Evolutionary conservation across 2,329 filamentous ascomycete species (phyloP).

Genomic region (Chaetomium globosum): DNA sequence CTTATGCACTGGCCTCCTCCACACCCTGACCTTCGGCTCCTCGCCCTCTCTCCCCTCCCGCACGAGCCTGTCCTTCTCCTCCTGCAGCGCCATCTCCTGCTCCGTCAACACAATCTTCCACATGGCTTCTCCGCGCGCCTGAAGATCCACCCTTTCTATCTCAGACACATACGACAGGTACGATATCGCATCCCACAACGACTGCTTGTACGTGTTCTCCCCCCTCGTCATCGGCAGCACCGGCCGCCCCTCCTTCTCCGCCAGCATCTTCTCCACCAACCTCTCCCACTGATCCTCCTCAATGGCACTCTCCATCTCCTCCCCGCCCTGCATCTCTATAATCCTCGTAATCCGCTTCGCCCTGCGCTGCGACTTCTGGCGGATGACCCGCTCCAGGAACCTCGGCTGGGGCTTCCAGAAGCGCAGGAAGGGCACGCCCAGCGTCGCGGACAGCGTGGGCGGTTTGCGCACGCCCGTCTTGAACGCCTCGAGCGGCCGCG

Average conservation of each 20-base stretch:
- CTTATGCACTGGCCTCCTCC: not conserved
- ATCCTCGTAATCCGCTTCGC: slow-evolving; percentile 46
- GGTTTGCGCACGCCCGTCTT: slow-evolving; percentile 56
- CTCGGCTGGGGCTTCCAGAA: slow-evolving; percentile 66
- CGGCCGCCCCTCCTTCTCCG: slow-evolving; percentile 37
- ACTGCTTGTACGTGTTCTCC: slow-evolving; percentile 39
- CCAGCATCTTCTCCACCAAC: slow-evolving; percentile 43
- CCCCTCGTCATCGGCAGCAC: slow-evolving; percentile 19
- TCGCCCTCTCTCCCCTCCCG: slow-evolving; percentile 34
- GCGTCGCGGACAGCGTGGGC: slow-evolving; percentile 58
- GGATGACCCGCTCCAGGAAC: slow-evolving; percentile 60
- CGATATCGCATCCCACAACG: slow-evolving; percentile 25
- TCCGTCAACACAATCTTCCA: slow-evolving; percentile 48
- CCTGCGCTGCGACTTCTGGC: slow-evolving; percentile 53
- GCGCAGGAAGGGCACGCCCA: slow-evolving; percentile 66
- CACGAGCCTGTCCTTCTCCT: slow-evolving; percentile 37
- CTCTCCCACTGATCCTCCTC: slow-evolving; percentile 56
- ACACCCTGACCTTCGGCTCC: slow-evolving; percentile 23
- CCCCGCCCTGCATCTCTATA: slow-evolving; percentile 48
- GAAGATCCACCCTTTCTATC: slow-evolving; percentile 44
- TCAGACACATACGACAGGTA: slow-evolving; percentile 33
- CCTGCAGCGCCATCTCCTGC: slow-evolving; percentile 40
- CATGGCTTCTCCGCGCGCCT: slow-evolving; percentile 48
- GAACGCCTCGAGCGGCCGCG: slow-evolving; percentile 54
- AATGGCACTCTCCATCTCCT: slow-evolving; percentile 38